Evolutionary conservation across 768 basidiomycete genomes (phyloP).

Genomic region (Phaeotremella fagi): DNA sequence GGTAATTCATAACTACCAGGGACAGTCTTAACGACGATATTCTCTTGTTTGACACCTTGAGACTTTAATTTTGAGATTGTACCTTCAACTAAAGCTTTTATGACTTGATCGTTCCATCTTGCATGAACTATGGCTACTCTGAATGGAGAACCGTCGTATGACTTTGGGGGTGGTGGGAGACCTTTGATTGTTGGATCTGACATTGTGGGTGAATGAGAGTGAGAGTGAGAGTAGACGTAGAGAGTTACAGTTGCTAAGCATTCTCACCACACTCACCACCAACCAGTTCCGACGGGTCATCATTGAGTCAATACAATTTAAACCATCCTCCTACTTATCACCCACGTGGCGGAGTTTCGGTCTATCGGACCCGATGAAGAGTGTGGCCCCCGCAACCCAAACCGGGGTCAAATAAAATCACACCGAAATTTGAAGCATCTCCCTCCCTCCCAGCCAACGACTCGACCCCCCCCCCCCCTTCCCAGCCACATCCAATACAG

Average conservation of each 20-base stretch:
- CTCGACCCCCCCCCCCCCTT: too few relatives aligned
- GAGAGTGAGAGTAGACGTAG: too few relatives aligned
- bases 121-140: conserved; percentile 92
- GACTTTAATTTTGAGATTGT: conserved; percentile 73
- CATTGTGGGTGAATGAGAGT: conserved; percentile 32
- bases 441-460: too few relatives aligned
- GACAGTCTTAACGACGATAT: conserved; percentile 85
- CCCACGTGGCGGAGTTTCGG: not conserved
- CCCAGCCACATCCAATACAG: not conserved
- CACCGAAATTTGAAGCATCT: not conserved
- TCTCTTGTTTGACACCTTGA: conserved; percentile 78
- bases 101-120: conserved; percentile 86
- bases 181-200: conserved; percentile 68
- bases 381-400: not conserved
- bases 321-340: too few relatives aligned
- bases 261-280: too few relatives aligned
- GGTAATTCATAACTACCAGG: conserved; percentile 96
- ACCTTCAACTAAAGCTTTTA: conserved; percentile 78
- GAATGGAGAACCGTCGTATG: conserved; percentile 72
- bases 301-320: not conserved
- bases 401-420: not conserved
- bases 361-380: not conserved
- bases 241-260: too few relatives aligned
- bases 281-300: not conserved
- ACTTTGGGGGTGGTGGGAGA: conserved; percentile 57